Base-by-base conservation (phyloP, 2,329 filamentous ascomycete species). In the Aspergillus sclerotialis region DNA sequence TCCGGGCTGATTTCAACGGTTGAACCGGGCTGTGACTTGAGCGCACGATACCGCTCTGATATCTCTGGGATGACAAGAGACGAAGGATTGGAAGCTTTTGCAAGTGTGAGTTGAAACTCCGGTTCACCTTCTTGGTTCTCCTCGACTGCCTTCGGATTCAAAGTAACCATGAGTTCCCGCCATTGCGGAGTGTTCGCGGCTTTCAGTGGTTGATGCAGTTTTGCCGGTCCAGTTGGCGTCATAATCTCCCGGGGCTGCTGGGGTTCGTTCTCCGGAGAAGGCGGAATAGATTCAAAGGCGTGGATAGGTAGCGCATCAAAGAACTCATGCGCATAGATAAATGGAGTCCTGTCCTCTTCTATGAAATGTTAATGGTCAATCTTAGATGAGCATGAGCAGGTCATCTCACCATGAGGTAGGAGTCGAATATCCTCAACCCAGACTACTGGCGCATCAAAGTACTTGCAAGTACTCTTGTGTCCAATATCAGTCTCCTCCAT, bases 241-340 rank as follows among this genome's bases (percentile, higher is more conserved):
- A 61, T 64, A 32, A 71, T 69, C 24, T 66, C 67, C n/a, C 70
- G 58, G 4, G 63, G 53, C 24, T 66, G 67, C n/a, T 71, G 58
- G 4, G 63, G 53, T 24, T 70, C 42, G 48, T 63, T 46, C 37
- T 70, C 54, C 24, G 66, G 58, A 10, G 65, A 58, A 43, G 67
- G 66, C 28, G 72, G 59, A 32, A 90, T 73, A 10, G 85, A 82
- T 60, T 96, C 83, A 58, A 98, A 98, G 40, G 86, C 81, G 60
- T 98, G 89, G 48, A 98, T 95, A 21, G 92, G 92, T 1, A 98
- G 79, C 2, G 92, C 92, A 50, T 98, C 92, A 65, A 98, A 98
- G 70, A 98, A 96, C 58, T 98, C 92, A 59, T 98, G 92, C 4
- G 92, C 92, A 31, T 96, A 77, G 40, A 98, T 94, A 60, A 96